Percentiles rank a stretch among this genome's conserved stretches.
Evolutionary conservation across 2,329 filamentous ascomycete genomes (phyloP).

Genomic region (Fusarium pininemorale): DNA sequence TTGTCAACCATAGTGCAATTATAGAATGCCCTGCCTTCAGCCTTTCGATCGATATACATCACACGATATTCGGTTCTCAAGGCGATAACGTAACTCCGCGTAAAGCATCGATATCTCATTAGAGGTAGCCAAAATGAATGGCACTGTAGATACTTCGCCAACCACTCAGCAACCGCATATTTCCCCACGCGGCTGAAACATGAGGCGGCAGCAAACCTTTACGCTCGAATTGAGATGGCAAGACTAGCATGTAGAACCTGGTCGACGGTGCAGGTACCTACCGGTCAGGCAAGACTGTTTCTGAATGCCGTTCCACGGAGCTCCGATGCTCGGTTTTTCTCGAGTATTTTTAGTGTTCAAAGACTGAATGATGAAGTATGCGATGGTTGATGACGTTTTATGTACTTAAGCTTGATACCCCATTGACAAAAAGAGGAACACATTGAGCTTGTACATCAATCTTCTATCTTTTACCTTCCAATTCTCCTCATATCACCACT

Average conservation of each 20-base stretch:
- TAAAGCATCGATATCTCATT: accelerated
- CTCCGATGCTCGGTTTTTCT: background rate
- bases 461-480: background rate
- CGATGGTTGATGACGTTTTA: background rate
- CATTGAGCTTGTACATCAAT: background rate
- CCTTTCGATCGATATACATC: background rate
- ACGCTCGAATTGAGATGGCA: background rate
- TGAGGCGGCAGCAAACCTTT: background rate
- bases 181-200: background rate
- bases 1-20: accelerated
- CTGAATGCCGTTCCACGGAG: background rate
- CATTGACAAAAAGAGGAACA: background rate
- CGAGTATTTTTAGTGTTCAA: background rate
- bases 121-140: background rate
- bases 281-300: background rate
- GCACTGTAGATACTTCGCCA: background rate
- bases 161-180: background rate
- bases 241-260: background rate
- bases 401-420: background rate
- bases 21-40: background rate
- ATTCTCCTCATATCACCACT: too few relatives aligned
- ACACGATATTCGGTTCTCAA: accelerated
- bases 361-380: background rate
- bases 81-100: accelerated
- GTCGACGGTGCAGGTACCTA: background rate